phyloP scores from a whole-genome alignment of 768 basidiomycete species.

The Gelatoporia subvermispora region DNA sequence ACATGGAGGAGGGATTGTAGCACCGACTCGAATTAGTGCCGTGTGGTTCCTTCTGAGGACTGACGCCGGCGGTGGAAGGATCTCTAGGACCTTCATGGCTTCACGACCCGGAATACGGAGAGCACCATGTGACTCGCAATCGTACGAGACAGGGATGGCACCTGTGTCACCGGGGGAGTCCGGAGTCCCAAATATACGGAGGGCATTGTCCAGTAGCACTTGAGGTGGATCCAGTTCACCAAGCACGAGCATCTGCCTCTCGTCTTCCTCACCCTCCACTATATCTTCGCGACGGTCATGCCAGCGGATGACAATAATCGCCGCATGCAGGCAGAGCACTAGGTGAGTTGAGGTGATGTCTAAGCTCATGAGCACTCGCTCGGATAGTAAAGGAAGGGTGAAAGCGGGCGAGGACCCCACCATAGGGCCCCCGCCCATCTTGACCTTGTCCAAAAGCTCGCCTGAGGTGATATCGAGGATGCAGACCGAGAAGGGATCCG shows the following conservation, averaged over 20 bases:
- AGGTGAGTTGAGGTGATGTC: constrained; percentile 13
- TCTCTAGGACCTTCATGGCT: no score
- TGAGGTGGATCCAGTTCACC: constrained; percentile 6
- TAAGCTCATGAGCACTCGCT: constrained; percentile 13
- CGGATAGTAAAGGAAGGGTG: not conserved
- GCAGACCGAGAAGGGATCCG: constrained; percentile 7
- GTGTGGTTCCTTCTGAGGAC: not conserved
- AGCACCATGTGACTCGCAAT: no score
- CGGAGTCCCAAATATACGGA: not conserved
- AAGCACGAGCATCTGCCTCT: constrained; percentile 8
- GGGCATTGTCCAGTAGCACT: constrained; percentile 4
- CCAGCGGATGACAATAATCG: constrained; percentile 9
- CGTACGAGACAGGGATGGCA: no score
- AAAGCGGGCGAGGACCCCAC: constrained; percentile 6
- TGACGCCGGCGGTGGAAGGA: not conserved
- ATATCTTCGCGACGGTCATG: not conserved
- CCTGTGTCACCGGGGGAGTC: not conserved
- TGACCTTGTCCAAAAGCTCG: constrained; percentile 6
- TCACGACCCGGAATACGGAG: no score
- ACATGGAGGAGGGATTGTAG: no score
- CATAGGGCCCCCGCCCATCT: constrained; percentile 2
- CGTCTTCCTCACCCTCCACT: not conserved
- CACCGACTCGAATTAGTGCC: no score
- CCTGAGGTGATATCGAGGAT: constrained; percentile 14
- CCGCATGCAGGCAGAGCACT: constrained; percentile 9